These are phyloP conservation scores for Pichia nakasei DNA, from an alignment of 805 yeast genomes.

Conservation along the genomic window DNA sequence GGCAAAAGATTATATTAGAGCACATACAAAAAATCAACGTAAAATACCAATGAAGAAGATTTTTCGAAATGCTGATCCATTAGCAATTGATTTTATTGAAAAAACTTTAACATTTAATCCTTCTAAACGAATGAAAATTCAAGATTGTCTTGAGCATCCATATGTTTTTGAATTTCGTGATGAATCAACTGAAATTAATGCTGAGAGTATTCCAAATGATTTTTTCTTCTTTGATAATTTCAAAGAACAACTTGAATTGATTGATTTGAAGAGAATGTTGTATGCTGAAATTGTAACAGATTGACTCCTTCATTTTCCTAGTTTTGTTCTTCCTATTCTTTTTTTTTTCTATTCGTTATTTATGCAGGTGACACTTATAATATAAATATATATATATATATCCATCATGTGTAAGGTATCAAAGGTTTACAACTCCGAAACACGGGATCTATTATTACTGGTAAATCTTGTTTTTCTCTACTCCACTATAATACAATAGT, in stretches of 20 bases:
- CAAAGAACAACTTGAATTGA: slow-evolving; percentile 41
- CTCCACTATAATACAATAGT: too few species aligned
- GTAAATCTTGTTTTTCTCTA: too few species aligned
- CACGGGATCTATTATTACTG: too few species aligned
- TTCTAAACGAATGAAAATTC: slow-evolving; percentile 67
- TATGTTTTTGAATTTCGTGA: slow-evolving; percentile 61
- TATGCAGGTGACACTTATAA: too few species aligned
- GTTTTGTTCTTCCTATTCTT: too few species aligned
- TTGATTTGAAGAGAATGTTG: slow-evolving; percentile 43
- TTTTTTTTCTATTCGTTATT: too few species aligned
- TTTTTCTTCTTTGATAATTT: slow-evolving; percentile 47
- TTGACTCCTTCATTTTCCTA: slow-evolving; percentile 1
- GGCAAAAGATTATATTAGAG: slow-evolving; percentile 68
- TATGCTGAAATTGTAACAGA: slow-evolving; percentile 41
- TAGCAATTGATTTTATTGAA: slow-evolving; percentile 54
- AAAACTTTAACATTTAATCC: slow-evolving; percentile 79
- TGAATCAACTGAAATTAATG: slow-evolving; percentile 60
- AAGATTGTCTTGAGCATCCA: slow-evolving; percentile 76
- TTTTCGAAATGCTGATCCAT: slow-evolving; percentile 42
- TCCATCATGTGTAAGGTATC: too few species aligned
- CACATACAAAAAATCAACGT: slow-evolving; percentile 35
- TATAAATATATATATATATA: too few species aligned
- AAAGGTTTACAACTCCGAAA: too few species aligned
- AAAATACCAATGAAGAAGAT: slow-evolving; percentile 44
- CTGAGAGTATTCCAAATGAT: slow-evolving; percentile 44